Conservation (phyloP, 2,329 filamentous ascomycete species). For the Penicillium sp. region DNA sequence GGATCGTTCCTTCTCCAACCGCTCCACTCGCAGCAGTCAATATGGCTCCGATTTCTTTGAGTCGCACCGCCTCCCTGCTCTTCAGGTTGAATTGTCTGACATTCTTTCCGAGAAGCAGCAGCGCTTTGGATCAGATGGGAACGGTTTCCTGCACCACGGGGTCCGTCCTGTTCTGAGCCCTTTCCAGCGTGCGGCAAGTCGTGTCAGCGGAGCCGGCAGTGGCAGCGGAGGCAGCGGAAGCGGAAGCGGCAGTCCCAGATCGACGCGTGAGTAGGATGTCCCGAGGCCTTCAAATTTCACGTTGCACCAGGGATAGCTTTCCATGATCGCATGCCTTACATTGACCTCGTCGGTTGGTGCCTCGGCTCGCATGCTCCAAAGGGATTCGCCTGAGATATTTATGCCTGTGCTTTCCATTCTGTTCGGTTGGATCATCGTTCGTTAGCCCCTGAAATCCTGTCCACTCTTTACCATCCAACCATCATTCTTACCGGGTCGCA, state of each 20-base stretch:
- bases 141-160: constrained; percentile 38
- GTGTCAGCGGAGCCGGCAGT: constrained; percentile 51
- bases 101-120: constrained; percentile 32
- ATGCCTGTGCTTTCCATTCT: constrained; percentile 12
- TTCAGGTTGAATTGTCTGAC: constrained; percentile 36
- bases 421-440: constrained; percentile 12
- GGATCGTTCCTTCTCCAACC: constrained; percentile 46
- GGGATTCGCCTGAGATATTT: constrained; percentile 8
- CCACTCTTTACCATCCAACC: neutral
- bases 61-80: constrained; percentile 29
- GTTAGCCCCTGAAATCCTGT: constrained; percentile 4
- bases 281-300: neutral
- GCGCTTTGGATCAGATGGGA: constrained; percentile 35
- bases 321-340: neutral
- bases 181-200: constrained; percentile 47
- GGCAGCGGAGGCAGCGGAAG: constrained; percentile 42
- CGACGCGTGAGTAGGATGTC: constrained; percentile 35
- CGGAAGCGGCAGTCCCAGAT: constrained; percentile 44
- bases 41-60: constrained; percentile 38
- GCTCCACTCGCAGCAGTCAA: constrained; percentile 41
- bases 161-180: constrained; percentile 40
- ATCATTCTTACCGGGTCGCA: constrained; percentile 9
- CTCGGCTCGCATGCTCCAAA: neutral
- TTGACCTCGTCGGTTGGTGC: constrained; percentile 4
- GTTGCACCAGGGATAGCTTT: neutral